Evolutionary conservation across 2,329 filamentous ascomycete species (phyloP).

Genomic region (Cephalotrichum gorgonifer): DNA sequence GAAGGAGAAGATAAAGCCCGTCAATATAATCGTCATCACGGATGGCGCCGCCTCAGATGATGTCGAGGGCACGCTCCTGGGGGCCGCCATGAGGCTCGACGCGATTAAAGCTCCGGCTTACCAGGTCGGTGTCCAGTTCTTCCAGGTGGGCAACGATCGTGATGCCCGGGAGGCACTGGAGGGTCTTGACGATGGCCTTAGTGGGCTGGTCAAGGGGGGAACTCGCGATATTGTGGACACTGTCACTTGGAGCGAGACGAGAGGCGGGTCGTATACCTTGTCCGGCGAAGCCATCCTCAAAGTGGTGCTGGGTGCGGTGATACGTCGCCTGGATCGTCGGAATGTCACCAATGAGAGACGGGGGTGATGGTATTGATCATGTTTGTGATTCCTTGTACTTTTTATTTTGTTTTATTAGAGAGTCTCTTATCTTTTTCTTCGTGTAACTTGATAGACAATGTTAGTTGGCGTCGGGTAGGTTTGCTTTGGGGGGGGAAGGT

Average conservation of each 20-base stretch:
- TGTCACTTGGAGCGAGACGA: constrained; percentile 55
- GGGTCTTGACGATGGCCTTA: constrained; percentile 65
- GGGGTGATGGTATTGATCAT: neutral
- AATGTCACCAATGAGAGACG: constrained; percentile 9
- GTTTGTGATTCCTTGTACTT: neutral
- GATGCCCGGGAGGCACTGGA: constrained; percentile 54
- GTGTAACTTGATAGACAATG: neutral
- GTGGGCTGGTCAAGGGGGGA: constrained; percentile 37
- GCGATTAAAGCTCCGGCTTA: constrained; percentile 57
- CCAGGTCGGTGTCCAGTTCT: constrained; percentile 91
- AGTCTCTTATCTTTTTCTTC: neutral
- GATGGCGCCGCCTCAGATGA: constrained; percentile 79
- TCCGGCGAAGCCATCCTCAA: constrained; percentile 69
- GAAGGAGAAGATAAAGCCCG: constrained; percentile 55
- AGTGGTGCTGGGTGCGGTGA: constrained; percentile 68
- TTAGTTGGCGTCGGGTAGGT: neutral
- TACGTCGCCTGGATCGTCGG: constrained; percentile 29
- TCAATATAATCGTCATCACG: constrained; percentile 90
- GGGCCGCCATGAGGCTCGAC: constrained; percentile 61
- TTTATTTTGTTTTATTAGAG: neutral
- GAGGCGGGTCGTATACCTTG: constrained; percentile 32
- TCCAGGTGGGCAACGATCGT: constrained; percentile 74
- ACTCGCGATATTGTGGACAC: constrained; percentile 89
- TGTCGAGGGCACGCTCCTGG: constrained; percentile 58
- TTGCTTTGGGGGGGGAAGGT: neutral